These are phyloP conservation scores for Fusarium xylarioides DNA, from an alignment of 2,329 filamentous ascomycete genomes.

Conservation along the genomic window DNA sequence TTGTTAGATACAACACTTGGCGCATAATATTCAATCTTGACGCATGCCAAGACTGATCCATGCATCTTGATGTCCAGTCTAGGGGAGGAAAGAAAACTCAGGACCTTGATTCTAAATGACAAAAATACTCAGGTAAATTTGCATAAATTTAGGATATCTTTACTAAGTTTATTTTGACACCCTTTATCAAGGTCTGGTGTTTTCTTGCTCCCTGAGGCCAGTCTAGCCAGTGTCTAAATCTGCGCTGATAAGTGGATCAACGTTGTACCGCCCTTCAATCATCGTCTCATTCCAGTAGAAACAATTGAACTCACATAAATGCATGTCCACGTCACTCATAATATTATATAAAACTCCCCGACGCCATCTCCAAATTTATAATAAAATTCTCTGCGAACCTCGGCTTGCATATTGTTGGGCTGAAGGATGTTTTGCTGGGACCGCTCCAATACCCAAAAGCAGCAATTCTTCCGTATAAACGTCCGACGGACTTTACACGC, in stretches of 20 bases:
- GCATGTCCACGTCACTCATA: neutral
- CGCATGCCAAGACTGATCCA: neutral
- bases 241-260: neutral
- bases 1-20: neutral
- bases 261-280: neutral
- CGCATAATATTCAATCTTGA: neutral
- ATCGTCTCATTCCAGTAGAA: too few relatives aligned
- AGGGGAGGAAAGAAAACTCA: neutral
- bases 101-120: neutral
- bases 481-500: conserved; percentile 14
- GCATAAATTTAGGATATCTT: fast-evolving
- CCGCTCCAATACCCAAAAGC: conserved; percentile 7
- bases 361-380: neutral
- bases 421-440: conserved; percentile 5
- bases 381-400: neutral
- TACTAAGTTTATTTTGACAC: neutral
- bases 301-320: neutral
- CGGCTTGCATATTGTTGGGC: conserved; percentile 13
- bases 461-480: conserved; percentile 10
- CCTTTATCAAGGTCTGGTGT: neutral
- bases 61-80: neutral
- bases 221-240: neutral
- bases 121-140: neutral
- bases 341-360: neutral
- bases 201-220: neutral